Evolutionary conservation across 192 early-diverging fungal species (phyloP), one percentile per base, ranked within the genome.

Genomic region (Oehlia diaphana): DNA sequence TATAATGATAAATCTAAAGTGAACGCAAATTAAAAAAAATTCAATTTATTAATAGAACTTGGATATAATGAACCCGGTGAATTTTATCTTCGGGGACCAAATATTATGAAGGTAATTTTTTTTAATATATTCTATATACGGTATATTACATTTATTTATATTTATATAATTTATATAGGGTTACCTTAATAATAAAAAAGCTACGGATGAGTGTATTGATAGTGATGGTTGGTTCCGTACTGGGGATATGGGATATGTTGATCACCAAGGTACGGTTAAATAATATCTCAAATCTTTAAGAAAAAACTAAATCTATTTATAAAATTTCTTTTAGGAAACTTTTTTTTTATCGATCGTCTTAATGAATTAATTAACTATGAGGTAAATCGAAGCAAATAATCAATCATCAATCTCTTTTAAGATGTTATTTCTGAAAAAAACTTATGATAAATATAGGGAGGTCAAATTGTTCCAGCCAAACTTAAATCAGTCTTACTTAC

Each of bases 321-420:
- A n/a, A n/a, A n/a, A n/a, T n/a, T n/a, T n/a, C 81, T 35, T 35
- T 35, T 81, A 62, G 58, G 53, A 31, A 83, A 91, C 74, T 91
- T 92, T 76, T 91, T 84, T 79, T 87, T 92, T 50, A 86, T 89
- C 3, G 93, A 93, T 79, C 93, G 97, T n/a, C 78, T 94, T 37
- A 98, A 96, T 97, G 10, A 96, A 80, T 86, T 97, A 14, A 97
- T 98, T 86, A 97, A 97, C 81, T 98, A 94, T 88, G 96, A 97
- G 81, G 90, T 23, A 88, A 73, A 87, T 89, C 67, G 74, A 77
- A 39, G 4, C 39, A 42, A 8, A 75, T 37, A 58, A 7, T 58
- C 3, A 58, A 21, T 58, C n/a, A 23, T 9, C 7, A 33, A 14
- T 7, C 28, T 31, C n/a, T n/a, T n/a, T n/a, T n/a, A n/a, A n/a